Conservation (phyloP, 2,329 filamentous ascomycete species). For the Diaporthe amygdali region DNA sequence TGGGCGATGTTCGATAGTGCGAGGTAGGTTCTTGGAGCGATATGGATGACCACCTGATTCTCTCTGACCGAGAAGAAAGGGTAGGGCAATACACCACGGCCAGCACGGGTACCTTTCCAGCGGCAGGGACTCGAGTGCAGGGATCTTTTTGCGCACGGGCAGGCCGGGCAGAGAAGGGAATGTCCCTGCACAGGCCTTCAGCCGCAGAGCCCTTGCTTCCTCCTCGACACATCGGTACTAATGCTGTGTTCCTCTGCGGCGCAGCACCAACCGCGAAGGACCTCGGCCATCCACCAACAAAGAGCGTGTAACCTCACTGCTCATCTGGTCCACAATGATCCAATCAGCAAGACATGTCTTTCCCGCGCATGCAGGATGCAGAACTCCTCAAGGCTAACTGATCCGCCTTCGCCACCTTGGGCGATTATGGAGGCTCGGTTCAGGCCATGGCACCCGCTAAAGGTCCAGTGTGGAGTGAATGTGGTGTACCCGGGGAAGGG, state of each 20-base stretch:
- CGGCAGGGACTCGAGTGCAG: slow-evolving; percentile 2
- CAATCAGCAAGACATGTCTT: slow-evolving; percentile 16
- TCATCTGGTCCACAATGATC: slow-evolving; percentile 1
- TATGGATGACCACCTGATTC: not conserved
- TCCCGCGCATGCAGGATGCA: slow-evolving; percentile 16
- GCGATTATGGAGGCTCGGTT: not conserved
- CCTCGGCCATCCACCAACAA: slow-evolving; percentile 12
- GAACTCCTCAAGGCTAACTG: not conserved
- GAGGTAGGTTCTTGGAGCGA: not conserved
- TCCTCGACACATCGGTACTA: not conserved
- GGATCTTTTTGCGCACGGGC: not conserved
- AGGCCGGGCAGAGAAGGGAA: not conserved
- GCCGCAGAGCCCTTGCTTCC: not conserved
- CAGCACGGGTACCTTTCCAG: not conserved
- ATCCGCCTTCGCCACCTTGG: slow-evolving; percentile 19
- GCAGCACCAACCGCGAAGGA: slow-evolving; percentile 10
- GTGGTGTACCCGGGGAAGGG: not conserved
- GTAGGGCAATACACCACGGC: not conserved
- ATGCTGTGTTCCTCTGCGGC: not conserved
- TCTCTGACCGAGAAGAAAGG: not conserved
- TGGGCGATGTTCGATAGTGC: not conserved
- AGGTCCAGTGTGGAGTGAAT: not conserved
- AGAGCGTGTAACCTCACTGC: slow-evolving; percentile 3
- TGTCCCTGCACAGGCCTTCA: slow-evolving; percentile 9
- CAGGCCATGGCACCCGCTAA: slow-evolving; percentile 8